Evolutionary conservation across 2,329 filamentous ascomycete species (phyloP), one percentile per base, ranked within the genome.

Genomic region (Pleomassaria siparia): DNA sequence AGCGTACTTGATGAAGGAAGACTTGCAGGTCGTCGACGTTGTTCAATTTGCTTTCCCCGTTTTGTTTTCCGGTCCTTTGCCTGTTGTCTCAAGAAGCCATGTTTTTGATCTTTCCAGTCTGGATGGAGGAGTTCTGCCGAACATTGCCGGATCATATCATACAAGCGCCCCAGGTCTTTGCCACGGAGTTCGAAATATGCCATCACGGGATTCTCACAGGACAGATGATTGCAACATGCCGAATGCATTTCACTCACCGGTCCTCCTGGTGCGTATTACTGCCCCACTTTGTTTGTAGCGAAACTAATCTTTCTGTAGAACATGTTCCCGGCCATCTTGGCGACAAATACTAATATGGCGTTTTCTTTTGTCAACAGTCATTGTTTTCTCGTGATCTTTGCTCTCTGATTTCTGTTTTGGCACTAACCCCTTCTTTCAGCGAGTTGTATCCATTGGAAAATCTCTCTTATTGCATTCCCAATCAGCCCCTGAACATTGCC

Each of bases 351-450:
- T 72, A 70, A 72, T 61, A 61, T 63, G 67, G 66, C 66, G 61
- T 55, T 69, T 66, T 62, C 56, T 36, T 64, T 64, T 53, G 56
- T 55, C 47, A 47, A 16, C 43, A 43, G 50, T 60, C 45, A 44
- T 52, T 8, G 40, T 40, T 50, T 53, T 35, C 54, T 50, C 46
- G 51, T 51, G 53, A 51, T 58, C 43, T 57, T 53, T 48, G 47
- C 46, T 56, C 24, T 11, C 50, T 41, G 45, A 37, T 43, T 43
- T 51, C 39, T 52, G 58, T 62, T 58, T 60, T 49, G 56, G 50
- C 46, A 71, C 69, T 72, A 65, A 72, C 66, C 64, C 55, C 59
- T 56, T 46, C 47, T 51, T 61, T 58, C 62, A 73, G 70, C 69
- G 66, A 69, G 57, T 67, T 64, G 62, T 63, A 59, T 62, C 50